Conservation (phyloP, 2,329 filamentous ascomycete genomes). For the Alternaria triticimaculans region DNA sequence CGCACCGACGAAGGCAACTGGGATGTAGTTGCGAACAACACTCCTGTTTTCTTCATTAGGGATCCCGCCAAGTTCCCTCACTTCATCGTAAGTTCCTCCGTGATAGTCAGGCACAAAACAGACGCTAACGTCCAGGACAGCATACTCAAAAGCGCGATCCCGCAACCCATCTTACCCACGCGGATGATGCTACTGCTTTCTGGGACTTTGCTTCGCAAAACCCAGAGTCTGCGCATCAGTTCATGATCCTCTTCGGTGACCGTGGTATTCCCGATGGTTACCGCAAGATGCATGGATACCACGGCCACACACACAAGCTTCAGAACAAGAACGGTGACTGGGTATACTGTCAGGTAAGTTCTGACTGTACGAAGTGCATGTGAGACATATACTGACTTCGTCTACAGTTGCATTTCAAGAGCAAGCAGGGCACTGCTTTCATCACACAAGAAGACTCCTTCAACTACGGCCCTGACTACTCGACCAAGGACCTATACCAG, state of each 20-base stretch:
- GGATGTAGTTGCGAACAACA: conserved; percentile 77
- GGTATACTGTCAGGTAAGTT: conserved; percentile 52
- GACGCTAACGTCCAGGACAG: not conserved
- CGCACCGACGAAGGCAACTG: conserved; percentile 76
- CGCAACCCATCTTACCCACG: conserved; percentile 71
- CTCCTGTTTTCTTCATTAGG: conserved; percentile 76
- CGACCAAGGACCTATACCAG: conserved; percentile 60
- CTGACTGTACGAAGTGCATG: too few species aligned
- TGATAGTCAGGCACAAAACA: not conserved
- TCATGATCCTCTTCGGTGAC: conserved; percentile 62
- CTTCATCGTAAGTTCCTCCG: conserved; percentile 58
- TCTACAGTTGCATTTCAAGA: conserved; percentile 59
- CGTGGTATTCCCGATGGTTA: conserved; percentile 63
- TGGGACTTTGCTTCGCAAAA: conserved; percentile 67
- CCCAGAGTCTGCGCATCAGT: conserved; percentile 61
- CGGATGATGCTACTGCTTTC: conserved; percentile 69
- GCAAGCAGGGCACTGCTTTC: conserved; percentile 59
- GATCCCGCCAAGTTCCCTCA: conserved; percentile 72
- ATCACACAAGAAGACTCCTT: conserved; percentile 60
- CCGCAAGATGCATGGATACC: conserved; percentile 63
- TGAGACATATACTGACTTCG: too few species aligned
- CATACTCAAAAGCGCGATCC: conserved; percentile 79
- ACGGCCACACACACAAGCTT: conserved; percentile 61
- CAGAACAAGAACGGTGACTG: conserved; percentile 61
- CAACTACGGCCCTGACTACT: conserved; percentile 59